Evolutionary conservation across 2,329 filamentous ascomycete species (phyloP).

Genomic region (Zasmidium citrigriseum): DNA sequence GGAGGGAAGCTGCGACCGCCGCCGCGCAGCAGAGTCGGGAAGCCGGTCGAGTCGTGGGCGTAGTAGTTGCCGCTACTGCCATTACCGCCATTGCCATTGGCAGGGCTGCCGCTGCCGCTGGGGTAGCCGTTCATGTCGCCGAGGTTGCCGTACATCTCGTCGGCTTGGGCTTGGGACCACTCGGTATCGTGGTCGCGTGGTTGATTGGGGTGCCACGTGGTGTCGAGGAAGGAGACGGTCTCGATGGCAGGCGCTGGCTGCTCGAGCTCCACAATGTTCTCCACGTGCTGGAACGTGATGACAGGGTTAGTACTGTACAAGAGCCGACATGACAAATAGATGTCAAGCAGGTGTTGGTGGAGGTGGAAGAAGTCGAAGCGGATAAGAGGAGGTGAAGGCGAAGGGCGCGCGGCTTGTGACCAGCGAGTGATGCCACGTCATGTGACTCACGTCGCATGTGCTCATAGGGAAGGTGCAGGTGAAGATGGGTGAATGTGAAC

Average conservation of each 20-base stretch:
- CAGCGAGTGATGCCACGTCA: not conserved
- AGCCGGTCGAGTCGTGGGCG: too few relatives aligned
- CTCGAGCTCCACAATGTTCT: not conserved
- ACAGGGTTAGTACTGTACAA: not conserved
- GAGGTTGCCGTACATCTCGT: not conserved
- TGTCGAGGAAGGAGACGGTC: not conserved
- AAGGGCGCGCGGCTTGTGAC: not conserved
- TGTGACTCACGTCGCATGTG: not conserved
- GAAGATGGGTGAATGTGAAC: not conserved
- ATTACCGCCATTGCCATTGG: not conserved
- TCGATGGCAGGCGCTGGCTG: not conserved
- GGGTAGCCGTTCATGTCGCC: not conserved
- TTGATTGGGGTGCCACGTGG: not conserved
- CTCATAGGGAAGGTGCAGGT: not conserved
- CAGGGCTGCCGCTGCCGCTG: not conserved
- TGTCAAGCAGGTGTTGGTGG: not conserved
- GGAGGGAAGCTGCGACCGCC: too few relatives aligned
- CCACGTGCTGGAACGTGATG: too few relatives aligned
- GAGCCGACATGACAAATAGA: not conserved
- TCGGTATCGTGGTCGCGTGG: not conserved
- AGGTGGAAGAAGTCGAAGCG: not conserved
- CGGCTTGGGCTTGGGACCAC: not conserved
- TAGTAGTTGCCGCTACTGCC: too few relatives aligned
- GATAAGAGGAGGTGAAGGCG: too few relatives aligned
- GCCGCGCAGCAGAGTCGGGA: too few relatives aligned